Evolutionary conservation across 2,329 filamentous ascomycete genomes (phyloP).

Genomic region (Ophiostoma sp.): DNA sequence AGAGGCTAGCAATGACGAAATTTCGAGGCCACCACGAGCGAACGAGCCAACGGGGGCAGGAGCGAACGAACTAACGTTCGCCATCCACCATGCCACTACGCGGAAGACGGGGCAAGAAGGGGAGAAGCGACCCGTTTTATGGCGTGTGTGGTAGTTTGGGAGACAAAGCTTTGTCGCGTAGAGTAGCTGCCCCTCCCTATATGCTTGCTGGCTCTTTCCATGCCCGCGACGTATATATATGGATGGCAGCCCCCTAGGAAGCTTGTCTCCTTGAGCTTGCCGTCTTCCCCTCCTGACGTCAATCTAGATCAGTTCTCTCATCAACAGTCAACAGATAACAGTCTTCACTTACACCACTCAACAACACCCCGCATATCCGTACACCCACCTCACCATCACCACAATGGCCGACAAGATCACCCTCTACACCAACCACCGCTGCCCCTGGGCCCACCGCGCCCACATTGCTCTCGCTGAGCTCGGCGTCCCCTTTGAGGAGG

Average conservation of each 20-base stretch:
- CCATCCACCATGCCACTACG: background rate
- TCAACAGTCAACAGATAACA: background rate
- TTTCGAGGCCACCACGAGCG: background rate
- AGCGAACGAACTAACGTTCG: background rate
- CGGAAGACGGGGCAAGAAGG: background rate
- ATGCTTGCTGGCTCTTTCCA: background rate
- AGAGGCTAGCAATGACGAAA: constrained; percentile 5
- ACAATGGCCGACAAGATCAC: constrained; percentile 29
- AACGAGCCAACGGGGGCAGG: background rate
- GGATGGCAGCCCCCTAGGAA: background rate
- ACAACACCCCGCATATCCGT: background rate
- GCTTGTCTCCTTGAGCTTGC: background rate
- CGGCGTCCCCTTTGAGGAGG: constrained; percentile 65
- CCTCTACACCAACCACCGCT: constrained; percentile 33
- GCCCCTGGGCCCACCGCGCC: constrained; percentile 65
- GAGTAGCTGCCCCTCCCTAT: background rate
- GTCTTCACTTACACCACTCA: background rate
- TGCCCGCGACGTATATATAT: background rate
- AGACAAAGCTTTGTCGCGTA: background rate
- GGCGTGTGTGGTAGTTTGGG: background rate
- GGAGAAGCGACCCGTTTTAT: background rate
- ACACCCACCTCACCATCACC: background rate
- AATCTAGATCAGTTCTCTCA: background rate
- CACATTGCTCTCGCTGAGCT: constrained; percentile 71
- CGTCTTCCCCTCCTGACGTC: background rate